phyloP scores from a whole-genome alignment of 2,329 filamentous ascomycete genomes.

The Fusarium sp. region DNA sequence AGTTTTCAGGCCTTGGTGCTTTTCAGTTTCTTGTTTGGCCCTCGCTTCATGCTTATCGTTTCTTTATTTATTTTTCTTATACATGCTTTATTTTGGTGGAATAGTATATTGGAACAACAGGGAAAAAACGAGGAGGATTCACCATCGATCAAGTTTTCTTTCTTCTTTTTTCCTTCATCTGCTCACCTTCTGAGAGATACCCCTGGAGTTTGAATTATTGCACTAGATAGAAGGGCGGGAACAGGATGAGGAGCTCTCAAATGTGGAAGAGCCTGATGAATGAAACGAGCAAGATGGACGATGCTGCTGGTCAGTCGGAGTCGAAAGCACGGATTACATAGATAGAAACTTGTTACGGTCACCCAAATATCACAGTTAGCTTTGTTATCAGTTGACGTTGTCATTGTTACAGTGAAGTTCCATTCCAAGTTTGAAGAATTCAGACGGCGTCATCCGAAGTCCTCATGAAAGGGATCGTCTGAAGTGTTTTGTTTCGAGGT shows the following conservation, averaged over 20 bases:
- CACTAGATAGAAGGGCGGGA: constrained; percentile 44
- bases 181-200: constrained; percentile 45
- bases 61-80: constrained; percentile 6
- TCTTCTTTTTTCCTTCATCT: constrained; percentile 38
- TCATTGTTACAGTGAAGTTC: neutral
- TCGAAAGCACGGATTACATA: constrained; percentile 41
- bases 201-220: constrained; percentile 42
- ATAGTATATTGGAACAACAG: constrained; percentile 20
- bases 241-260: constrained; percentile 40
- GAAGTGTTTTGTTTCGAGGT: constrained; percentile 40
- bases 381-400: constrained; percentile 16
- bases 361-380: constrained; percentile 39
- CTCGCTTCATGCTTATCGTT: constrained; percentile 31
- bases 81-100: constrained; percentile 22
- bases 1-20: constrained; percentile 24
- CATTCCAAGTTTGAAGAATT: neutral
- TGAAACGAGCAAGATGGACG: constrained; percentile 47
- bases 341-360: constrained; percentile 44
- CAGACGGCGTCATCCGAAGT: constrained; percentile 24
- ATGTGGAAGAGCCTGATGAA: constrained; percentile 40
- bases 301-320: constrained; percentile 46
- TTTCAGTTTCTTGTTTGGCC: constrained; percentile 37
- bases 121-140: constrained; percentile 18
- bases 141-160: constrained; percentile 14
- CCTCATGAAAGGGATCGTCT: constrained; percentile 30